Evolutionary conservation across 306 rosid genomes (phyloP).

Genomic region (Crotalaria pallida): DNA sequence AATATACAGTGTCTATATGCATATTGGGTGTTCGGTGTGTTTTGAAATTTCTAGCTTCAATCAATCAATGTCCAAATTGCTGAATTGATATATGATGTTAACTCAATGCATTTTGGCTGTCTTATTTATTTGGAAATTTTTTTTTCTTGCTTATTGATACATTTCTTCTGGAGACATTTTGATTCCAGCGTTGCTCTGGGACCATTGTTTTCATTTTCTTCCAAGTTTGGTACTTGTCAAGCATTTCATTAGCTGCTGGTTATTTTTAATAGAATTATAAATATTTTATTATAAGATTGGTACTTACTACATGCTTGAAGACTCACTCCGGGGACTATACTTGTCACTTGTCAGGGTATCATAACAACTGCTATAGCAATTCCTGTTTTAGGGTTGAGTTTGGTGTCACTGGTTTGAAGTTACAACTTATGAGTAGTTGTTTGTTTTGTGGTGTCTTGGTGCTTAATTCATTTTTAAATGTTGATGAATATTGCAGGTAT

Average conservation of each 20-base stretch:
- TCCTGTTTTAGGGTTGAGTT: neutral
- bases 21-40: too few species aligned
- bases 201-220: too few species aligned
- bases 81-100: neutral
- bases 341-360: too few species aligned
- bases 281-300: too few species aligned
- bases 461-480: neutral
- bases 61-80: neutral
- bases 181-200: too few species aligned
- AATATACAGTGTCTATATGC: too few species aligned
- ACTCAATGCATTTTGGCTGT: neutral
- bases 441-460: neutral
- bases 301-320: too few species aligned
- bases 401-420: neutral
- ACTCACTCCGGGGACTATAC: too few species aligned
- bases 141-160: neutral
- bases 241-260: neutral
- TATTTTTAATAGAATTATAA: too few species aligned
- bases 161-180: too few species aligned
- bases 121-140: neutral
- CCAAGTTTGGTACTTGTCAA: neutral
- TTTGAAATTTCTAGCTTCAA: too few species aligned
- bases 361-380: too few species aligned
- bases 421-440: neutral
- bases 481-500: slow-evolving; percentile 52